Evolutionary conservation across 805 yeast genomes (phyloP).

Genomic region (Kodamaea kaohsiungensis): DNA sequence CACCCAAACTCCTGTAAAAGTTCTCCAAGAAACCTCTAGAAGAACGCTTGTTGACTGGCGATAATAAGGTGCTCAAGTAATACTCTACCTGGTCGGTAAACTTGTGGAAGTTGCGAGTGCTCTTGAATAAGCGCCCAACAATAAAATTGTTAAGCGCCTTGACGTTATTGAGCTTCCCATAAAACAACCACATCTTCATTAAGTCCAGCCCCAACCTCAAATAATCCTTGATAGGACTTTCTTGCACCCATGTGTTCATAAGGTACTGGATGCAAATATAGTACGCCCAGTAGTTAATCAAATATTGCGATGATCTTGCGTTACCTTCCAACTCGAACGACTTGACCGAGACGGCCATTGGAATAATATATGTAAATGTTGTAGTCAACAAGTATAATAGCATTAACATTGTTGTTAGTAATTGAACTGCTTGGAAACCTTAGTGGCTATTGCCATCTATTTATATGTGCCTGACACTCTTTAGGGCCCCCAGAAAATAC

Average conservation of each 20-base stretch:
- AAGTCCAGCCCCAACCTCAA: background rate
- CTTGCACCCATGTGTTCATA: background rate
- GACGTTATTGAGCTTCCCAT: conserved; percentile 13
- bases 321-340: conserved; percentile 9
- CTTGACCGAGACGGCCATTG: conserved; percentile 14
- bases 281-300: conserved; percentile 19
- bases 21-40: background rate
- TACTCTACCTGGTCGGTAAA: background rate
- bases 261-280: conserved; percentile 10
- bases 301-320: conserved; percentile 11
- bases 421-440: background rate
- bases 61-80: background rate
- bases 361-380: conserved; percentile 11
- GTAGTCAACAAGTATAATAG: background rate
- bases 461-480: background rate
- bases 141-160: conserved; percentile 9
- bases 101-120: background rate
- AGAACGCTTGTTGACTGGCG: background rate
- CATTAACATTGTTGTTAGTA: background rate
- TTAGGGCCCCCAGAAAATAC: background rate
- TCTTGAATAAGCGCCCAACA: conserved; percentile 5
- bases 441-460: background rate
- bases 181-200: conserved; percentile 14
- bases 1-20: conserved; percentile 4
- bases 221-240: background rate